Conservation (phyloP, 2,329 filamentous ascomycete genomes). For the Penicillium aurantiogriseum region DNA sequence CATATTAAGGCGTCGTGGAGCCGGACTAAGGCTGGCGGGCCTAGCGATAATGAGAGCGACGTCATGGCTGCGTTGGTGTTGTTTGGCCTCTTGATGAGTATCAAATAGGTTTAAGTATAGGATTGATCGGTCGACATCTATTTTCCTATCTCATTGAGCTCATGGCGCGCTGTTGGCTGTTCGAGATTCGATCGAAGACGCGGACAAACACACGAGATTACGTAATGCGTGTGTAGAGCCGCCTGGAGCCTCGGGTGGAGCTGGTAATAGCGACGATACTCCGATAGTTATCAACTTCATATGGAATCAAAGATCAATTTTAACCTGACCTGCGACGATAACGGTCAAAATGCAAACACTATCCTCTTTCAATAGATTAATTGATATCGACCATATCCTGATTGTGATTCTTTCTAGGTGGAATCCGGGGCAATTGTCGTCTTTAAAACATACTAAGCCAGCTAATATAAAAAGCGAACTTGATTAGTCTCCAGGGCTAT, state of each 20-base stretch:
- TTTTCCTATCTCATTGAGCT: not conserved
- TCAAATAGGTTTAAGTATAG: not conserved
- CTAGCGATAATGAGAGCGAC: conserved; percentile 53
- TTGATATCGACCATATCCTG: no score
- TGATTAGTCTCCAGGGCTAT: no score
- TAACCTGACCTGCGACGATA: no score
- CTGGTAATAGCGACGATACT: not conserved
- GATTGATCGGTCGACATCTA: not conserved
- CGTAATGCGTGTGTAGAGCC: not conserved
- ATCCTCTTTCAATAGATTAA: no score
- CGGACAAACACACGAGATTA: not conserved
- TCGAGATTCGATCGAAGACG: not conserved
- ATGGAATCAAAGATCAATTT: no score
- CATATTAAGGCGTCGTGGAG: conserved; percentile 61
- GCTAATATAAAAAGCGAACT: no score
- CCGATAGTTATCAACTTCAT: no score
- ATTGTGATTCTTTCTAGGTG: no score
- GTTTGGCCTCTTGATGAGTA: not conserved
- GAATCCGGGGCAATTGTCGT: no score
- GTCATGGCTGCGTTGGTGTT: conserved; percentile 27
- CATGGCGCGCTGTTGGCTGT: conserved; percentile 1
- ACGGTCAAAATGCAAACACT: no score
- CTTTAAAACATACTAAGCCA: no score
- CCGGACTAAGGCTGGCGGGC: conserved; percentile 54
- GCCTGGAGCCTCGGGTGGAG: not conserved